Percentiles rank a stretch among this genome's conserved stretches.
Evolutionary conservation across 1,139 yeast genomes (phyloP).

Genomic region (Sporopachydermia cereana): DNA sequence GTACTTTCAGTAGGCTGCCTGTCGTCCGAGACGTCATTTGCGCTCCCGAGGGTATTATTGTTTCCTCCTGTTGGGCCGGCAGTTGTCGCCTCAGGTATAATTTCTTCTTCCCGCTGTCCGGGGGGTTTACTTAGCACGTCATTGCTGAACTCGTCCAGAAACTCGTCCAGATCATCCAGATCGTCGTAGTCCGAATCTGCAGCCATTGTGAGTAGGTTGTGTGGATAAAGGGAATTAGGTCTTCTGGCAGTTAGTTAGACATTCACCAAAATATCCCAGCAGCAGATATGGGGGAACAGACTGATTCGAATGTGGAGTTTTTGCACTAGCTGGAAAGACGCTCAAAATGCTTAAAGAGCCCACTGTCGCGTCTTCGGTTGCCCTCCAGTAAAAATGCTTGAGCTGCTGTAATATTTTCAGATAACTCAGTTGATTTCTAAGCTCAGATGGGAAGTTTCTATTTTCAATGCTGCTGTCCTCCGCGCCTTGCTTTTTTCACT

Average conservation of each 20-base stretch:
- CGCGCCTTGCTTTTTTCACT: no score
- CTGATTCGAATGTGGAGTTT: background rate
- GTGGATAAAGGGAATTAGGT: background rate
- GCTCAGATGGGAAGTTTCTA: no score
- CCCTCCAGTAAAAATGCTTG: no score
- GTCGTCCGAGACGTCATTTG: constrained; percentile 8
- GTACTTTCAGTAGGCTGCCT: constrained; percentile 7
- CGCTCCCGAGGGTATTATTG: constrained; percentile 9
- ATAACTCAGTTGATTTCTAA: no score
- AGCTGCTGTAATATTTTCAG: no score
- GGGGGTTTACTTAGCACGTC: constrained; percentile 7
- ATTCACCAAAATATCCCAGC: constrained; percentile 6
- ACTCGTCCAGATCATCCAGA: constrained; percentile 64
- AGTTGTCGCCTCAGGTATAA: background rate
- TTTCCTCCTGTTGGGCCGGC: background rate
- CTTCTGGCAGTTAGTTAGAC: background rate
- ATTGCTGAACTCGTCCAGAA: constrained; percentile 55
- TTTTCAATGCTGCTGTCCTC: no score
- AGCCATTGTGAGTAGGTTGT: background rate
- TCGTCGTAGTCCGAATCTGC: constrained; percentile 35
- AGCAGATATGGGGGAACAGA: background rate
- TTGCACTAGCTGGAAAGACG: constrained; percentile 7
- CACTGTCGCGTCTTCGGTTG: no score
- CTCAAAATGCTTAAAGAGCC: no score
- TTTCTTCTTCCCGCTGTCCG: constrained; percentile 1